Percentiles rank a stretch among this genome's conserved stretches.
Conservation (phyloP, 2,329 filamentous ascomycete species). For the Neoscytalidium dimidiatum region DNA sequence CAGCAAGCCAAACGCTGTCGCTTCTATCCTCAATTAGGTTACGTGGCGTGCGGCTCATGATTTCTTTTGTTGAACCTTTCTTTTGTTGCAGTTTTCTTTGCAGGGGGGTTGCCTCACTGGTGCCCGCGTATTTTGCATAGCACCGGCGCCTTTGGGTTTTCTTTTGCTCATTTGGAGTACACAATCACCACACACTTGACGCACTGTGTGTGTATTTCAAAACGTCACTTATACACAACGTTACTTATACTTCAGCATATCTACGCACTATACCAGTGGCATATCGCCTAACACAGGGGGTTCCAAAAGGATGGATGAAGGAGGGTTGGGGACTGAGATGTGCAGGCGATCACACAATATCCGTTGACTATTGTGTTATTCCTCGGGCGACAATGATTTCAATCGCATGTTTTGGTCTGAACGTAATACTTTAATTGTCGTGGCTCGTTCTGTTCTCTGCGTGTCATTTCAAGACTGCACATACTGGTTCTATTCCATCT, state of each 20-base stretch:
- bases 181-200: background rate
- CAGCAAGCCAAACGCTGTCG: slow-evolving; percentile 16
- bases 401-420: background rate
- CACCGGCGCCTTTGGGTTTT: slow-evolving; percentile 10
- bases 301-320: background rate
- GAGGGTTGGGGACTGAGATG: background rate
- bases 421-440: slow-evolving; percentile 13
- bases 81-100: slow-evolving; percentile 6
- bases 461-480: background rate
- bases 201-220: background rate
- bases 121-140: slow-evolving; percentile 8
- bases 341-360: background rate
- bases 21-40: slow-evolving; percentile 14
- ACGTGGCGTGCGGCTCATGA: background rate
- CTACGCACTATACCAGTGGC: slow-evolving; percentile 16
- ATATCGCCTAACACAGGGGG: background rate
- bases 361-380: background rate
- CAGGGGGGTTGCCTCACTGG: background rate
- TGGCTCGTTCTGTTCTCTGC: background rate
- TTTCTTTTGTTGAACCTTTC: background rate
- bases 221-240: background rate
- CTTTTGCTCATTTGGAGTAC: background rate
- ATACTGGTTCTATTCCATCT: background rate
- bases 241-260: background rate
- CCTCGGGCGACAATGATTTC: background rate